A percentile compares a stretch with the other conserved stretches of the same genome.
Evolutionary conservation across 352 stramenopile genomes (phyloP).

Genomic region (Phytopythium chamaehyphon): DNA sequence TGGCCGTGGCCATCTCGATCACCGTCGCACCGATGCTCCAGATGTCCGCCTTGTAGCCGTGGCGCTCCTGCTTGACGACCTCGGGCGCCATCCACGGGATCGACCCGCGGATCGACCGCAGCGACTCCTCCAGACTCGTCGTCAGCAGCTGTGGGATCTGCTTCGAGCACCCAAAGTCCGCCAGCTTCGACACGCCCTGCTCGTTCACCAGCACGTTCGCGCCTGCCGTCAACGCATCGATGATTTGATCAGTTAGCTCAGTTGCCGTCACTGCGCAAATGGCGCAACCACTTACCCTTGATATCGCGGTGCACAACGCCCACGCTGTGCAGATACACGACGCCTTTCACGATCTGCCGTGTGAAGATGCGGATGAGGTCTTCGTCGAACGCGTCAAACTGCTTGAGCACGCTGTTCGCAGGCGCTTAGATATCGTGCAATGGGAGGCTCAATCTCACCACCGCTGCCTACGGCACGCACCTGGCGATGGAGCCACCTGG

Average conservation of each 20-base stretch:
- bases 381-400: slow-evolving; percentile 93
- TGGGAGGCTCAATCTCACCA: not conserved
- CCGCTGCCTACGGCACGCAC: slow-evolving; percentile 7
- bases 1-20: slow-evolving; percentile 78
- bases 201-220: slow-evolving; percentile 89
- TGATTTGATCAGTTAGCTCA: no score
- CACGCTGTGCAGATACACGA: slow-evolving; percentile 91
- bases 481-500: slow-evolving; percentile 89
- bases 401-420: slow-evolving; percentile 74
- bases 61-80: slow-evolving; percentile 68
- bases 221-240: slow-evolving; percentile 26
- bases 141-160: slow-evolving; percentile 78
- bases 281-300: slow-evolving; percentile 61
- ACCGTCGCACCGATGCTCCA: slow-evolving; percentile 80
- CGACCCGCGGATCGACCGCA: slow-evolving; percentile 79
- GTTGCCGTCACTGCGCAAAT: no score
- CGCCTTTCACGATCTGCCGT: slow-evolving; percentile 86
- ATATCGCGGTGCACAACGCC: slow-evolving; percentile 94
- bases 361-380: slow-evolving; percentile 89
- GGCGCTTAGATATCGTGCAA: no score
- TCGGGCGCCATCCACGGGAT: slow-evolving; percentile 86
- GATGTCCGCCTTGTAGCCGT: slow-evolving; percentile 75
- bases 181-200: slow-evolving; percentile 82
- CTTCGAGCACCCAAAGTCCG: slow-evolving; percentile 90
- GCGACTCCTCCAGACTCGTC: slow-evolving; percentile 75